Evolutionary conservation across 2,329 filamentous ascomycete species (phyloP).

Genomic region (Aureobasidium sp.): DNA sequence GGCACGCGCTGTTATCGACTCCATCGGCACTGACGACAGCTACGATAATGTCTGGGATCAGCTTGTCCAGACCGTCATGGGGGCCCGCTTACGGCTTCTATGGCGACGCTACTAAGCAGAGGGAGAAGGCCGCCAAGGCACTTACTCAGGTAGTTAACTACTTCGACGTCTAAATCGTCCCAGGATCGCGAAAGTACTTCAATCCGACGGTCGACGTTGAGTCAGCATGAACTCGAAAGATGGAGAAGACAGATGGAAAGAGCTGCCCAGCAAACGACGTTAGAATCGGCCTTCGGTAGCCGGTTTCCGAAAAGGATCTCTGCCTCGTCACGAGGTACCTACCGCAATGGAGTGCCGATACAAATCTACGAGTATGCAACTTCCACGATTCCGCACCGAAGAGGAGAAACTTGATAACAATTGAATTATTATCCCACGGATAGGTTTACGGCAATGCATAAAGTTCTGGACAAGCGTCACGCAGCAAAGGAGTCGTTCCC

Average conservation of each 20-base stretch:
- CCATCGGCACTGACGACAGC: too few relatives aligned
- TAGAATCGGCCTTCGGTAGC: background rate
- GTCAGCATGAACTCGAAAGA: background rate
- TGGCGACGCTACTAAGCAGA: too few relatives aligned
- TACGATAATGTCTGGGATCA: too few relatives aligned
- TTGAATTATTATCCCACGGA: too few relatives aligned
- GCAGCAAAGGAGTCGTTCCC: background rate
- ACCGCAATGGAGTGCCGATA: background rate
- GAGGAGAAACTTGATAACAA: background rate
- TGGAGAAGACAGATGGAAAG: background rate
- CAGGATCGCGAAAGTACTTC: too few relatives aligned
- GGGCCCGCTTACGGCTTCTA: too few relatives aligned
- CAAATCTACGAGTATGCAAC: background rate
- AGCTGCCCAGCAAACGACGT: background rate
- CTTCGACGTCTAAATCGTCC: too few relatives aligned
- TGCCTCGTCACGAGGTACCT: background rate
- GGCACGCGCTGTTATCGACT: too few relatives aligned
- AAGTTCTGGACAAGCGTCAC: background rate
- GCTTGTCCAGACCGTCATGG: too few relatives aligned
- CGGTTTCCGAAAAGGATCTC: background rate
- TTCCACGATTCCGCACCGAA: background rate
- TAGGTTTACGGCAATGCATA: background rate
- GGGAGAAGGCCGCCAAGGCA: too few relatives aligned
- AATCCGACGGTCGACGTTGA: too few relatives aligned
- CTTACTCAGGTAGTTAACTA: too few relatives aligned